Evolutionary conservation across 2,329 filamentous ascomycete species (phyloP).

Genomic region (Sclerotinia sclerotiorum): DNA sequence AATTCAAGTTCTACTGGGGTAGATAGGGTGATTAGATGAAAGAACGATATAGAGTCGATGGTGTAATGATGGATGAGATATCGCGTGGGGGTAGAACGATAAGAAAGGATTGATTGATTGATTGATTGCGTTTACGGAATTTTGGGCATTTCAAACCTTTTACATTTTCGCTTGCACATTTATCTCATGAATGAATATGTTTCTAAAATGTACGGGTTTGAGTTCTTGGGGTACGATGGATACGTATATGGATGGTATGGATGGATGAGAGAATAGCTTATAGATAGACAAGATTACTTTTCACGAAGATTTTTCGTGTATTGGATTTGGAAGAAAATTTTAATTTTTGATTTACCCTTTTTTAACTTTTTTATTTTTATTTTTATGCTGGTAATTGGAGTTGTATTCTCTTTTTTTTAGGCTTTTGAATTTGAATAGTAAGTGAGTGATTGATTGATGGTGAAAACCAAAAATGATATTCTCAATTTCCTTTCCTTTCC

Average conservation of each 20-base stretch:
- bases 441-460: no score
- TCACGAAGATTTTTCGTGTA: not conserved
- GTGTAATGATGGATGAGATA: conserved; percentile 15
- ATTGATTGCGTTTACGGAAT: not conserved
- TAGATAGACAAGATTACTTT: not conserved
- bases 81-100: not conserved
- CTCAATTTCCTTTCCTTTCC: no score
- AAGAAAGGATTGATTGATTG: not conserved
- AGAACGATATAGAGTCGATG: not conserved
- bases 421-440: no score
- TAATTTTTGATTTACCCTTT: conserved; percentile 1
- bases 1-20: not conserved
- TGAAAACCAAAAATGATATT: no score
- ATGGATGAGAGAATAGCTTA: conserved; percentile 1
- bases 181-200: not conserved
- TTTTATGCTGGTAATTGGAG: no score
- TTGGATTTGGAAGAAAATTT: conserved; percentile 4
- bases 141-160: conserved; percentile 8
- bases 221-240: not conserved
- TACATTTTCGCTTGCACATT: not conserved
- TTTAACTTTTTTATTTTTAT: not conserved
- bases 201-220: not conserved
- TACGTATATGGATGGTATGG: not conserved
- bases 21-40: not conserved
- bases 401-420: not conserved